Evolutionary conservation across 495 filamentous ascomycete genomes (phyloP), one percentile per base, ranked within the genome.

Genomic region (Aspergillus avenaceus): DNA sequence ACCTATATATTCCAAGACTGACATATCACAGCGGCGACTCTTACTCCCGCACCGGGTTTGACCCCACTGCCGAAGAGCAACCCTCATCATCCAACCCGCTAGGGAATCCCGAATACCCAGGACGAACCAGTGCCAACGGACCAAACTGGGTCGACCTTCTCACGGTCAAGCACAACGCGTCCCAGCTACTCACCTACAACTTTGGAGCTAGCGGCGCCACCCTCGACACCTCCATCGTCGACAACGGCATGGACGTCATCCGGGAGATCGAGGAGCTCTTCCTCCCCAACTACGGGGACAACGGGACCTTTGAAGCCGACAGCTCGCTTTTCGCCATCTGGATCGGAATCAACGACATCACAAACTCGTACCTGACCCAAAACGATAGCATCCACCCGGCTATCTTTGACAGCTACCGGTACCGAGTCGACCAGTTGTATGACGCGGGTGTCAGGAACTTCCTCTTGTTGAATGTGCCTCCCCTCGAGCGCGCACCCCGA

Each of bases 121-220:
- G 32, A 8, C 21, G 22, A 13, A 49, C 34, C 21, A 49, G 34
- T 24, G 47, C 34, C 13, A 49, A 49, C 24, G 47, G 34, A 5
- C 47, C 47, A 1, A 49, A 49, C 36, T 41, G 37, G 12, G 24
- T 49, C 2, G 34, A 49, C 14, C 28, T 27, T 16, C 36, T 49
- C 11, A 41, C 47, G 5, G 25, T 41, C 11, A 41, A 29, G 14
- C 29, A 19, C 26, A 41, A 38, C 24, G 24, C 23, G 18, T 49
- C 36, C 18, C 18, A 21, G 24, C n/a, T 41, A 24, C 46, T 49
- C 7, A 49, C 24, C 5, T 49, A 49, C 46, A 41, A 41, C 46
- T 41, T 27, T 22, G 46, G 32, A 0, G 28, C 46, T n/a, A 27
- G 46, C 7, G 46, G 46, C 22, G 46, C 46, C 34, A 49, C 46